phyloP scores from a whole-genome alignment of 768 basidiomycete species.

The Pisolithus tinctorius region DNA sequence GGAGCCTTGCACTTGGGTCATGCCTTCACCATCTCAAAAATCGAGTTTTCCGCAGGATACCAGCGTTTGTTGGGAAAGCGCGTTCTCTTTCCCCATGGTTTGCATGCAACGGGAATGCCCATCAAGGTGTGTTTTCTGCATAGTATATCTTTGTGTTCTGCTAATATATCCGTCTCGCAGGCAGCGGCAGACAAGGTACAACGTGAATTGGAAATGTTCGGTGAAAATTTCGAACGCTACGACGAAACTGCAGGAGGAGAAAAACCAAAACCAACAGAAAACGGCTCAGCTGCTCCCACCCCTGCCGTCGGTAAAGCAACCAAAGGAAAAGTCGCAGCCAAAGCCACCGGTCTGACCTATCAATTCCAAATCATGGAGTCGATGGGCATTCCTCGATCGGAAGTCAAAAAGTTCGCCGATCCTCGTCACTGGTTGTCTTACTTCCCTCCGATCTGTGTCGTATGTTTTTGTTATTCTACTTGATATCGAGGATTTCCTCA shows the following conservation, averaged over 20 bases:
- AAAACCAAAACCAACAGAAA: constrained; percentile 34
- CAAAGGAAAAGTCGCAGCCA: constrained; percentile 91
- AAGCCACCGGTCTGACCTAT: constrained; percentile 89
- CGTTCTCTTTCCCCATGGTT: constrained; percentile 93
- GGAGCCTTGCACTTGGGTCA: constrained; percentile 95
- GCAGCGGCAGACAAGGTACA: constrained; percentile 97
- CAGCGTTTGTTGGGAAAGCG: constrained; percentile 93
- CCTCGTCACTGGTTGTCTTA: constrained; percentile 86
- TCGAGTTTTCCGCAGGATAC: constrained; percentile 94
- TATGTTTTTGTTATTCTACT: constrained; percentile 28
- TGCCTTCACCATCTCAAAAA: constrained; percentile 96
- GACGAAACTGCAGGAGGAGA: constrained; percentile 39
- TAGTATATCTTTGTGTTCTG: background rate
- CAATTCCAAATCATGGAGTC: constrained; percentile 99
- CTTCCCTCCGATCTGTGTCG: constrained; percentile 93
- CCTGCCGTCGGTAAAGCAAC: constrained; percentile 75
- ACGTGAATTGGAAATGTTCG: constrained; percentile 93
- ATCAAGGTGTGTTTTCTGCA: constrained; percentile 73
- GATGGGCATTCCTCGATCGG: constrained; percentile 77
- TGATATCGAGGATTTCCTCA: background rate
- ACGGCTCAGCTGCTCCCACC: constrained; percentile 31
- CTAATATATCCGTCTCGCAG: constrained; percentile 32
- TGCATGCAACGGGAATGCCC: constrained; percentile 98
- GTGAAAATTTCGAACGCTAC: constrained; percentile 71
- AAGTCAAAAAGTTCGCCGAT: constrained; percentile 96